These are phyloP conservation scores for Crithidia fasciculata DNA, from an alignment of 208 protist genomes.

Conservation along the genomic window DNA sequence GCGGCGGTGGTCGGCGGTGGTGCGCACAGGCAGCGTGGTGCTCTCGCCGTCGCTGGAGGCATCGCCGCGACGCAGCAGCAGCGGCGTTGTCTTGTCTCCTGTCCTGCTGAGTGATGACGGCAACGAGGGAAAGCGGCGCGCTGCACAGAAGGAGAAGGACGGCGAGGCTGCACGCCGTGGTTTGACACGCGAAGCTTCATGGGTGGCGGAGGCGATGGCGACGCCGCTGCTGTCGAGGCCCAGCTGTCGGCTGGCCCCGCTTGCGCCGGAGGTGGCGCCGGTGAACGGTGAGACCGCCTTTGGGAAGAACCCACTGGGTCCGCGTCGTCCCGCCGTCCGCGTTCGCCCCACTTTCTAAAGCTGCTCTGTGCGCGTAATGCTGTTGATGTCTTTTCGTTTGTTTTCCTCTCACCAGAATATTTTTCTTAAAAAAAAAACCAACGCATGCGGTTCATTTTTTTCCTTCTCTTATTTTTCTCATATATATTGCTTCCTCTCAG, in stretches of 20 bases:
- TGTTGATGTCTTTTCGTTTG: background rate
- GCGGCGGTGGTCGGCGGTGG: constrained; percentile 1
- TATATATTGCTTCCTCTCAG: background rate
- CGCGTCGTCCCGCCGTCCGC: constrained; percentile 10
- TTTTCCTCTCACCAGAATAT: background rate
- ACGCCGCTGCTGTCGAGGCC: constrained; percentile 7
- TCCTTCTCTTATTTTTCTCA: background rate
- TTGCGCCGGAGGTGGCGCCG: background rate
- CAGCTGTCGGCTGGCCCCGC: constrained; percentile 1
- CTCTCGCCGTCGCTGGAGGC: background rate
- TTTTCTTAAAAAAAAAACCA: background rate
- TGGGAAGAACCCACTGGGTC: background rate
- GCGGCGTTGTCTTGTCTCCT: background rate
- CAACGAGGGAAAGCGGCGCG: background rate
- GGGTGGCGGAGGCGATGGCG: background rate
- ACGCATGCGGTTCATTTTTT: background rate
- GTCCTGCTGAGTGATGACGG: background rate
- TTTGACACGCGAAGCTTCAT: constrained; percentile 13
- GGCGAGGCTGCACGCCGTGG: background rate
- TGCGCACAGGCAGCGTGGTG: background rate
- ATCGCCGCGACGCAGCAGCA: background rate
- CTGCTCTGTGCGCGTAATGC: too few relatives aligned
- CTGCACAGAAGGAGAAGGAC: background rate
- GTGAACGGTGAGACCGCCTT: background rate
- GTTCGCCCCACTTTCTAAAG: background rate